These are phyloP conservation scores for Eucalyptus fibrosa DNA, from an alignment of 345 rosid species.

Conservation along the genomic window DNA sequence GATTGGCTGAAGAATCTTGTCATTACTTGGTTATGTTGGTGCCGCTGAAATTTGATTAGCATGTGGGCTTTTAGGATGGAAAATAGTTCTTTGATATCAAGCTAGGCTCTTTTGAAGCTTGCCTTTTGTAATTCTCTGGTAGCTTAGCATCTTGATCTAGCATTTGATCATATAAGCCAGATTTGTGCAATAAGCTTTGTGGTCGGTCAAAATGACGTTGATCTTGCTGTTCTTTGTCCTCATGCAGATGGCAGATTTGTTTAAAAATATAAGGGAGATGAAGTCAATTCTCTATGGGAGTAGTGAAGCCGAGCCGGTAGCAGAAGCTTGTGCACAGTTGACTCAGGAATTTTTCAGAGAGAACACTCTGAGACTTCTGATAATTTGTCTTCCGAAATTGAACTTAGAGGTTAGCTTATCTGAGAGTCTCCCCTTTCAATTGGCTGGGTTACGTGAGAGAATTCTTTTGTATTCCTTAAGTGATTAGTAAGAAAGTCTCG, in stretches of 20 bases:
- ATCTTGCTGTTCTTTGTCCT: not conserved
- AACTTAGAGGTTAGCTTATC: slow-evolving; percentile 25
- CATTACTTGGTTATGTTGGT: not conserved
- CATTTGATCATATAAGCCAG: not conserved
- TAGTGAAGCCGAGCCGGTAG: slow-evolving; percentile 38
- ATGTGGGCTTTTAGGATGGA: not conserved
- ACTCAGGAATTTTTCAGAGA: slow-evolving; percentile 50
- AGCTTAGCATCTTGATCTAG: not conserved
- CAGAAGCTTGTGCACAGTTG: slow-evolving; percentile 35
- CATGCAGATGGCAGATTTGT: slow-evolving; percentile 35
- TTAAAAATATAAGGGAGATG: slow-evolving; percentile 27
- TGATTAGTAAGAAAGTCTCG: not conserved
- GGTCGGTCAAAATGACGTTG: not conserved
- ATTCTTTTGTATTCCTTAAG: not conserved
- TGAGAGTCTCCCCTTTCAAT: not conserved
- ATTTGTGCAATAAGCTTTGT: not conserved
- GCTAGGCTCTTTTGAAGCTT: not conserved
- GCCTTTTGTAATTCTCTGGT: not conserved
- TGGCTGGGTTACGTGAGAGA: not conserved
- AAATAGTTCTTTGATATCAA: not conserved
- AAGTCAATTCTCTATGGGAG: slow-evolving; percentile 41
- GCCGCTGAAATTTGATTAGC: not conserved
- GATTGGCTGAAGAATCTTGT: not conserved
- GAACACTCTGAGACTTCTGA: slow-evolving; percentile 33
- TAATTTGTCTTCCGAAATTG: slow-evolving; percentile 35